Conservation (phyloP, 495 filamentous ascomycete species). For the Penicillium cataractarum region DNA sequence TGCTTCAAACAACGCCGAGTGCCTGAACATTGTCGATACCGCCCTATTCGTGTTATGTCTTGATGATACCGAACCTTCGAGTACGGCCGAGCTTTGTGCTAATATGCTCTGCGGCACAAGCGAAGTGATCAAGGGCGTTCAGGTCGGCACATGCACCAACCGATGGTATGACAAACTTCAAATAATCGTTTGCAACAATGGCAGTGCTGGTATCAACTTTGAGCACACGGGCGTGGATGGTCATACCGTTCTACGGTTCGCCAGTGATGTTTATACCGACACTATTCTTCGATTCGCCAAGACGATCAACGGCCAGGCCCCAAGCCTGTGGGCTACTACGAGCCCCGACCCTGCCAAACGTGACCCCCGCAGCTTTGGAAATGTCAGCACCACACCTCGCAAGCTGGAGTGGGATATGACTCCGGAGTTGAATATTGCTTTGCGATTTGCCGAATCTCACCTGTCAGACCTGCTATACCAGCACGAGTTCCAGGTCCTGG, state of each 20-base stretch:
- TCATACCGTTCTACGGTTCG: constrained; percentile 94
- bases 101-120: constrained; percentile 98
- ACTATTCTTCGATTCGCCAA: constrained; percentile 95
- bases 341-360: constrained; percentile 94
- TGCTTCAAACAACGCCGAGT: constrained; percentile 92
- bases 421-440: constrained; percentile 85
- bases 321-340: constrained; percentile 85
- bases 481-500: constrained; percentile 92
- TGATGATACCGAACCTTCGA: constrained; percentile 85
- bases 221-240: constrained; percentile 98
- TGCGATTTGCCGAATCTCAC: constrained; percentile 94
- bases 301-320: constrained; percentile 94
- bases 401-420: constrained; percentile 98
- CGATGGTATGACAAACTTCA: constrained; percentile 99
- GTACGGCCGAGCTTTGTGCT: constrained; percentile 78
- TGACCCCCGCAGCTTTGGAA: constrained; percentile 90
- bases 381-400: constrained; percentile 91
- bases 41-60: constrained; percentile 91
- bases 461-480: constrained; percentile 94
- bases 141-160: constrained; percentile 97
- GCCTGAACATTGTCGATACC: constrained; percentile 90
- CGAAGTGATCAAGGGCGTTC: constrained; percentile 87
- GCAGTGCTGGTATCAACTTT: constrained; percentile 97
- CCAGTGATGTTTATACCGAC: constrained; percentile 95
- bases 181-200: constrained; percentile 99